phyloP scores from a whole-genome alignment of 2,329 filamentous ascomycete genomes.

The Epichloe bromicola region DNA sequence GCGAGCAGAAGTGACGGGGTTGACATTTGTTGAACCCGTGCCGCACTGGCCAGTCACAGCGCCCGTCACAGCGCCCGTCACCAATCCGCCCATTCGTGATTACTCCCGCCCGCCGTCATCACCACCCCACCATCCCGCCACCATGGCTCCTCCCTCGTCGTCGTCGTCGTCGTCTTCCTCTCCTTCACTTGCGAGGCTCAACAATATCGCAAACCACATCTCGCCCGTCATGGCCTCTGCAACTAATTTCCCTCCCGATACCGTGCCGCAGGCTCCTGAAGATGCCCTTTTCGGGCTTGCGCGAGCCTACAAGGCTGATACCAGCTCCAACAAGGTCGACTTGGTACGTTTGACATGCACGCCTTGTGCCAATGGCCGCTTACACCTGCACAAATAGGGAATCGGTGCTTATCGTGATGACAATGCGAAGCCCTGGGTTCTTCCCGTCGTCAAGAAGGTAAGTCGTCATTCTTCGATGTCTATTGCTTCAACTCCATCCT shows the following conservation, averaged over 20 bases:
- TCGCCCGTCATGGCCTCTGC: slow-evolving; percentile 35
- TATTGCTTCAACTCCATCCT: no score
- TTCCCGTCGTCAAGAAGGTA: slow-evolving; percentile 95
- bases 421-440: slow-evolving; percentile 91
- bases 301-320: slow-evolving; percentile 73
- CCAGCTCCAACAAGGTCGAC: slow-evolving; percentile 72
- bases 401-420: slow-evolving; percentile 93
- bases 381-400: slow-evolving; percentile 27
- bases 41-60: not conserved
- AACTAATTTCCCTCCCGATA: slow-evolving; percentile 61
- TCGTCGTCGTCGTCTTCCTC: slow-evolving; percentile 23
- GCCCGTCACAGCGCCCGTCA: not conserved
- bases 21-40: not conserved
- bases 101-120: not conserved
- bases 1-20: not conserved
- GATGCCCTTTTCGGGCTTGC: slow-evolving; percentile 91
- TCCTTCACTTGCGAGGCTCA: slow-evolving; percentile 39
- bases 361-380: not conserved
- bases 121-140: slow-evolving; percentile 3
- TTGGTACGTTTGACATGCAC: slow-evolving; percentile 43
- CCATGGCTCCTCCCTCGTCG: slow-evolving; percentile 10
- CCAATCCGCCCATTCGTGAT: not conserved
- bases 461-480: not conserved
- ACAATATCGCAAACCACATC: slow-evolving; percentile 59
- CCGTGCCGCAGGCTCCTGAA: slow-evolving; percentile 81